Evolutionary conservation across 192 early-diverging fungal genomes (phyloP).

Genomic region (Backusella tarrabulga): DNA sequence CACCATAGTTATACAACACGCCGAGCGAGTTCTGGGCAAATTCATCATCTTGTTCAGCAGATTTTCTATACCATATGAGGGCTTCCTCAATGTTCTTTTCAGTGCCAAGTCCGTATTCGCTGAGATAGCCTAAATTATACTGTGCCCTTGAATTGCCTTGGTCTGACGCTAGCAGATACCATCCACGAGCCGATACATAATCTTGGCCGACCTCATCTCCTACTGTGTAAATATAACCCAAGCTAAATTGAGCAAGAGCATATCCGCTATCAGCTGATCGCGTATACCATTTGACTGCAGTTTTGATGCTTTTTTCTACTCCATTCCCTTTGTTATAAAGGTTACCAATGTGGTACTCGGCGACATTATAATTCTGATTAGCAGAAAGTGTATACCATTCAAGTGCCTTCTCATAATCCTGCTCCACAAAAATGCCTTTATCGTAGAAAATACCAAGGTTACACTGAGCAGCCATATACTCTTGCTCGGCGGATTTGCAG

Average conservation of each 20-base stretch:
- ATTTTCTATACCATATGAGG: conserved; percentile 72
- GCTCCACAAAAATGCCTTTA: conserved; percentile 23
- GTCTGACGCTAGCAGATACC: conserved; percentile 60
- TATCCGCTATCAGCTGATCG: conserved; percentile 28
- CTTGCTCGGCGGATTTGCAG: conserved; percentile 34
- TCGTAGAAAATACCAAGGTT: conserved; percentile 30
- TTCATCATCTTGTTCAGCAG: conserved; percentile 59
- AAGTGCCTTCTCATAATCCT: conserved; percentile 20
- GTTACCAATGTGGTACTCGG: not conserved
- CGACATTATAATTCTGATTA: not conserved
- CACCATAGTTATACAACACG: conserved; percentile 74
- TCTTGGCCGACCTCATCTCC: conserved; percentile 57
- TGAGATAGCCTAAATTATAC: conserved; percentile 81
- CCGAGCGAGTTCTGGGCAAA: conserved; percentile 73
- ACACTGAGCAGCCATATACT: conserved; percentile 17
- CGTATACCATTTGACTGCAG: not conserved
- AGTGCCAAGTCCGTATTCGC: conserved; percentile 88
- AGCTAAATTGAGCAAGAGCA: conserved; percentile 27
- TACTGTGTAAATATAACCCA: conserved; percentile 26
- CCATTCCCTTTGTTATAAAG: conserved; percentile 10
- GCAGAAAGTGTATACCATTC: conserved; percentile 35
- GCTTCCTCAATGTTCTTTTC: conserved; percentile 59
- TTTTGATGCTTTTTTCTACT: not conserved
- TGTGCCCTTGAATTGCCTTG: conserved; percentile 72
- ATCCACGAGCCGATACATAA: conserved; percentile 60